Base-by-base conservation (phyloP, 345 rosid species). In the Laguncularia racemosa region DNA sequence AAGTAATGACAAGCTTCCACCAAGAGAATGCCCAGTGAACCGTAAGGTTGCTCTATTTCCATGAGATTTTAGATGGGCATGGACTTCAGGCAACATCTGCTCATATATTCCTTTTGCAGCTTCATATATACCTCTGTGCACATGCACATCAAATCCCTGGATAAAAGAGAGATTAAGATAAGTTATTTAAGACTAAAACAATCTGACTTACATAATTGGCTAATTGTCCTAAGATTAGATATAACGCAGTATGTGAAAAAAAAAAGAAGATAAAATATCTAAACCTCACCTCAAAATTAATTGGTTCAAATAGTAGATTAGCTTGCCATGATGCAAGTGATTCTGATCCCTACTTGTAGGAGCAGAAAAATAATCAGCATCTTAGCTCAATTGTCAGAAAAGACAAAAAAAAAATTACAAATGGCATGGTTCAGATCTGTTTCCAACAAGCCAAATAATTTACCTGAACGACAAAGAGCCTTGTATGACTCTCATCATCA, bases 41-140 rank as follows among this genome's bases (percentile, higher is more conserved):
- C 97, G 86, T 33, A 90, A 83, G 59, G 80, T 71, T 54, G 95
- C 95, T 48, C 53, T 74, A 53, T 73, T 70, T 66, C 95, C 96
- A 53, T 64, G 73, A 8, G 86, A 75, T 48, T 76, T 75, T 50
- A 93, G 71, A 63, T 93, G 99, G 21, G 82, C 77, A 2, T 53
- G 80, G 23, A 88, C 84, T 77, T 93, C 95, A 1, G 97, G 96
- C 79, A 93, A 67, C 87, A 88, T 85, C 67, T 93, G 96, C 21
- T 81, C 82, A 56, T 85, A 93, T 18, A 85, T 85, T 15, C 97
- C 99, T 76, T 90, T 93, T 20, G 99, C 99, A 56, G 96, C 99
- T 83, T 90, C 97, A 48, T 93, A 90, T 58, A 93, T 93, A 15
- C 99, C 99, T 79, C 97, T 82, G 55, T 93, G 99, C 65, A 87